Evolutionary conservation across 805 yeast species (phyloP), one percentile per base, ranked within the genome.

Genomic region (Suhomyces sp.): DNA sequence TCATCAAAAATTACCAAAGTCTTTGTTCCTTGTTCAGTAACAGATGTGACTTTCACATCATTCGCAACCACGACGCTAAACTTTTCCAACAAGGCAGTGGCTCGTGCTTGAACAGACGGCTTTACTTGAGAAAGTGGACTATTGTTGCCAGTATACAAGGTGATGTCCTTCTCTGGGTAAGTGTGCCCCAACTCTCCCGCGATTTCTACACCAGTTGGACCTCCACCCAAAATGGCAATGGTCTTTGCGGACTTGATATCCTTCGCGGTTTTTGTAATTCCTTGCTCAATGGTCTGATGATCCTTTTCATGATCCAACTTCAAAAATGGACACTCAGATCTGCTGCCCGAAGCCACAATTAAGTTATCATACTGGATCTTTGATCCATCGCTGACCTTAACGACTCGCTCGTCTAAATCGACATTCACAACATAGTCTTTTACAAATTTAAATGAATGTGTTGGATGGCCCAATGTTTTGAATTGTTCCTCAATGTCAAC

Each of bases 201-300:
- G 10, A 60, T 44, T 52, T 74, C 78, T 9, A 72, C 74, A 4
- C 71, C 75, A 13, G 69, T 62, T 3, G 75, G 58, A 7, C 73
- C 70, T 44, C 58, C 60, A 3, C 77, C 79, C n/a, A 74, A 44
- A 4, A 74, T 56, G 1, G 75, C 77, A 17, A 73, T 64, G 8
- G 58, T 48, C 24, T 60, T 56, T 7, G 75, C 67, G 2, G 49
- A 10, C 43, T 57, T 54, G 20, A 69, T 50, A 25, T 55, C 39
- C 9, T 47, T 22, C 29, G 54, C 39, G 19, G 67, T 54, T 25
- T 55, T 46, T 48, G 58, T 43, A 25, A 67, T 29, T 4, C 60
- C 59, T 7, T 53, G 53, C 27, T 58, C 53, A 8, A 64, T 49
- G 19, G 47, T 35, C 3, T 24, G 50, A 15, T 54, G 44, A 39